phyloP scores from a whole-genome alignment of 1,139 yeast genomes.

The Hemisphaericaspora subhashii region DNA sequence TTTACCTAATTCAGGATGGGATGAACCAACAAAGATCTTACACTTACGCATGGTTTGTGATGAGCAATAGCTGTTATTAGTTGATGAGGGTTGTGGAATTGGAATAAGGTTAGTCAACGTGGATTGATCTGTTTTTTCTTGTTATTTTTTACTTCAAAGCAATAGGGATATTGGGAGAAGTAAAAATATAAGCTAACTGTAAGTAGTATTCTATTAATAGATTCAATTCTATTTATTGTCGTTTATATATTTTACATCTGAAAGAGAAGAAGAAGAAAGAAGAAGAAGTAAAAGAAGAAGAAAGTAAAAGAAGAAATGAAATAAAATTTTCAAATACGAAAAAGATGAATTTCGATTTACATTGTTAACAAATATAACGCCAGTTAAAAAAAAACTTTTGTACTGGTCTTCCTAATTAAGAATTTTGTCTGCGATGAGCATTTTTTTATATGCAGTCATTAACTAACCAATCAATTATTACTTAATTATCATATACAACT shows the following conservation, averaged over 20 bases:
- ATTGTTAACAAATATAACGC: too few relatives aligned
- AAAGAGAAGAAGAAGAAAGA: not conserved
- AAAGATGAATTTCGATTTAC: too few relatives aligned
- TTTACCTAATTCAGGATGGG: conserved; percentile 92
- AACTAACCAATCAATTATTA: not conserved
- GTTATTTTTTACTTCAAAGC: not conserved
- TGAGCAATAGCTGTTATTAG: conserved; percentile 1
- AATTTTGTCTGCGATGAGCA: not conserved
- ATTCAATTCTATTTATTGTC: too few relatives aligned
- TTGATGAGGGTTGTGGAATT: not conserved
- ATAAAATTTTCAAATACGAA: too few relatives aligned
- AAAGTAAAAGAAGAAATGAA: not conserved
- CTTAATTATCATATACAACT: not conserved
- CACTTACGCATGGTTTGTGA: conserved; percentile 78
- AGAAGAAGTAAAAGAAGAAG: not conserved
- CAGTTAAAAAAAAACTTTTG: too few relatives aligned
- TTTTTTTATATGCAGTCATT: not conserved
- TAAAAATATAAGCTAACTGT: not conserved
- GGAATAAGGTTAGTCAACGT: conserved; percentile 2
- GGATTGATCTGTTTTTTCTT: not conserved
- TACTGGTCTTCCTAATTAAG: too few relatives aligned
- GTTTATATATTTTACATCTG: too few relatives aligned
- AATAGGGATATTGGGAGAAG: not conserved
- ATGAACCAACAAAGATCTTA: conserved; percentile 92
- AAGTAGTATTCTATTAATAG: too few relatives aligned